A percentile compares a stretch with the other conserved stretches of the same genome.
Conservation (phyloP, 192 early-diverging fungal species). For the Coemansia sp. region DNA sequence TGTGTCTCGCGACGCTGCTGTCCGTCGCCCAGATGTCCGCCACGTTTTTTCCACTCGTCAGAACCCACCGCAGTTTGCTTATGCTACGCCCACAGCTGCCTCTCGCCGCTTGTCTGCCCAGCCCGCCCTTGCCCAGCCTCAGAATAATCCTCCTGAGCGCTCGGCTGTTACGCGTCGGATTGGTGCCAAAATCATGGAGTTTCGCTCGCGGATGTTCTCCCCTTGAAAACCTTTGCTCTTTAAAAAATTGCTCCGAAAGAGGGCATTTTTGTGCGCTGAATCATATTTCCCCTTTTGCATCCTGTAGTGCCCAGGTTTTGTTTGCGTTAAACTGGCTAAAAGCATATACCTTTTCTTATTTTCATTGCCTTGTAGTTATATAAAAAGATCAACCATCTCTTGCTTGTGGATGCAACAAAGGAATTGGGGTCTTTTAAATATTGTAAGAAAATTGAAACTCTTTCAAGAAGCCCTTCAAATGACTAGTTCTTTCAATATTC, state of each 20-base stretch:
- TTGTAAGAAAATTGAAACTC: background rate
- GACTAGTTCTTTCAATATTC: background rate
- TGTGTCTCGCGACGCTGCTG: background rate
- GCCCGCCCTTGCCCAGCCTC: background rate
- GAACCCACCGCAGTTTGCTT: background rate
- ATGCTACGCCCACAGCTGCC: background rate
- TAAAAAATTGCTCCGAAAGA: no score
- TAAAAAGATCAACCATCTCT: background rate
- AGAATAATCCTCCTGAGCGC: constrained; percentile 1
- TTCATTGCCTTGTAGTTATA: background rate
- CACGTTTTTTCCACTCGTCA: constrained; percentile 4
- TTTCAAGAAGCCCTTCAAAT: background rate
- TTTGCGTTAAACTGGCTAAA: no score
- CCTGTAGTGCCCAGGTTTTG: no score
- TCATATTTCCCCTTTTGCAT: no score
- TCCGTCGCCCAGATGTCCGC: constrained; percentile 11
- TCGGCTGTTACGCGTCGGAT: constrained; percentile 6
- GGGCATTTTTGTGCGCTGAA: no score
- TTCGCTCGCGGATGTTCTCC: constrained; percentile 13
- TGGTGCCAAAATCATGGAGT: constrained; percentile 14
- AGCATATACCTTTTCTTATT: background rate
- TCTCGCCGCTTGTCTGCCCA: background rate
- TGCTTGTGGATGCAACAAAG: background rate
- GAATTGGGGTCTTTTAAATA: background rate
- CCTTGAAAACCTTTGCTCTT: background rate